Evolutionary conservation across 192 early-diverging fungal genomes (phyloP), one percentile per base, ranked within the genome.

Genomic region (Podila clonocystis): DNA sequence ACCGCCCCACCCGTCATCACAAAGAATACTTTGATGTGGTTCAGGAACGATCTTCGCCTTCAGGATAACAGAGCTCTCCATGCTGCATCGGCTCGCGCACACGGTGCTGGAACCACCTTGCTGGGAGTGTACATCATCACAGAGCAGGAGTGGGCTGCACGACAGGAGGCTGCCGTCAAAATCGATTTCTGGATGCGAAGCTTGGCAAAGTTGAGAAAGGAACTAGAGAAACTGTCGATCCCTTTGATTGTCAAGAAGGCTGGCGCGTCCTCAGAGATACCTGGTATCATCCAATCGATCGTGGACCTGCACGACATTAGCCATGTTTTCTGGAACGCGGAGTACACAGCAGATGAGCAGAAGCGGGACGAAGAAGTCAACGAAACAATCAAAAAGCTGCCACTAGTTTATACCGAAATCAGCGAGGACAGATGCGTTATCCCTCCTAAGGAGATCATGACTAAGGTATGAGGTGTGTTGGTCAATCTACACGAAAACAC

Each of bases 361-460:
- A 59, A 63, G 28, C 74, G 89, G 38, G 88, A 90, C 64, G 62
- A 22, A 9, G 66, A 48, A 1, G 79, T 85, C 36, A 52, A 66
- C 67, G 36, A 62, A 20, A 24, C 70, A 31, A 30, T 83, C 4
- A 33, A 71, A 2, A 69, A 64, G 50, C 13, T 50, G 15, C 58
- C 69, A 22, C 65, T 66, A 5, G 49, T 86, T 8, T 69, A 61
- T 34, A 63, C 85, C 68, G 63, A 77, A 58, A 49, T 66, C 36
- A 33, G 9, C 20, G 83, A 92, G n/a, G 90, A 91, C 70, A 90
- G 92, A 80, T 87, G 88, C 62, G 71, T 92, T 22, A 69, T 91
- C 4, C 70, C 75, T 12, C 91, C 92, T 6, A 82, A 80, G 17
- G 65, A 70, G 12, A 68, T 89, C 6, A 73, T 58, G 31, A 89